Conservation (phyloP, 2,329 filamentous ascomycete genomes). For the Fusarium sp. region DNA sequence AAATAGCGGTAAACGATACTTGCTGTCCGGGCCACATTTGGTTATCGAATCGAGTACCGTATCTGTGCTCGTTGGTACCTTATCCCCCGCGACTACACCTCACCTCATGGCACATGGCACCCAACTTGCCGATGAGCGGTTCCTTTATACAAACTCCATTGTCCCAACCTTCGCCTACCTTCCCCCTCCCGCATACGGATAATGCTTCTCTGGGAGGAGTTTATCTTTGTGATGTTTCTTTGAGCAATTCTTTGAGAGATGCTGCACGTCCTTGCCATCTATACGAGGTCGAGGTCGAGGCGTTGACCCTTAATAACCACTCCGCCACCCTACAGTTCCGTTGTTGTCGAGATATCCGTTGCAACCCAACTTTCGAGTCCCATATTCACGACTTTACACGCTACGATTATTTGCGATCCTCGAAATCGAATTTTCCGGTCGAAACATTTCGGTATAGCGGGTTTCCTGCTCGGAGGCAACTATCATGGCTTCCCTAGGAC, state of each 20-base stretch:
- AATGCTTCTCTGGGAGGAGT: slow-evolving; percentile 23
- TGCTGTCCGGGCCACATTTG: neutral
- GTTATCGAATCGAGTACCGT: slow-evolving; percentile 14
- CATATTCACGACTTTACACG: slow-evolving; percentile 4
- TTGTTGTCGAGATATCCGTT: slow-evolving; percentile 29
- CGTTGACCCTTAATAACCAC: slow-evolving; percentile 40
- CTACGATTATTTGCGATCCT: slow-evolving; percentile 5
- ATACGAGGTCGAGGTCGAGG: slow-evolving; percentile 19
- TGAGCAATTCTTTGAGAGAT: slow-evolving; percentile 36
- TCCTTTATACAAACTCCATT: slow-evolving; percentile 42
- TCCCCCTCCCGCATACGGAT: slow-evolving; percentile 13
- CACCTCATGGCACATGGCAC: slow-evolving; percentile 31
- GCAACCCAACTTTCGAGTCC: slow-evolving; percentile 10
- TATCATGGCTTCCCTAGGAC: slow-evolving; percentile 49
- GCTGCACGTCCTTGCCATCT: slow-evolving; percentile 29
- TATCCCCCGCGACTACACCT: slow-evolving; percentile 45
- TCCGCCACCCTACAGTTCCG: slow-evolving; percentile 38
- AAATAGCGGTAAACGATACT: slow-evolving; percentile 24
- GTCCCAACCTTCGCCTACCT: slow-evolving; percentile 9
- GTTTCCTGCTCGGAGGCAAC: slow-evolving; percentile 12
- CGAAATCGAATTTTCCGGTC: slow-evolving; percentile 9
- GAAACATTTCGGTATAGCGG: slow-evolving; percentile 34
- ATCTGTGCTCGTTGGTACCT: slow-evolving; percentile 4
- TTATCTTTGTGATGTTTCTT: slow-evolving; percentile 31
- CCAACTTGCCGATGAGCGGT: slow-evolving; percentile 37